Base-by-base conservation (phyloP, 73 alveolate genomes). In the Breviolum minutum region DNA sequence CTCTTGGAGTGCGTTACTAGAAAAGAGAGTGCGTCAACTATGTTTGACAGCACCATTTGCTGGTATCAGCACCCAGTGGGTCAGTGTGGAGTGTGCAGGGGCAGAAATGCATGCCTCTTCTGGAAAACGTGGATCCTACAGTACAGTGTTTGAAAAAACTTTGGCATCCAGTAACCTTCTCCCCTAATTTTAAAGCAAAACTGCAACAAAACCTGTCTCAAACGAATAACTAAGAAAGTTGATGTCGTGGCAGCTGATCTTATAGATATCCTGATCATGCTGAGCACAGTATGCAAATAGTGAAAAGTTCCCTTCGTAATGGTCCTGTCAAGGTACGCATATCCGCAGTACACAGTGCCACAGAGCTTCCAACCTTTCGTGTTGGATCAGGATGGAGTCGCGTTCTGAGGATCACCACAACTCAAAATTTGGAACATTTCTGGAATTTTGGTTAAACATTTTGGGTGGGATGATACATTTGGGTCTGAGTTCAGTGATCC, bases 301-400 rank as follows among this genome's bases (percentile, higher is more conserved):
- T 40, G 54, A 40, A 40, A 40, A 40, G 54, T 40, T 40, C 54
- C 54, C 83, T 73, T 26, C n/a, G 20, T n/a, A 13, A 40, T 64
- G 48, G 48, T 13, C 54, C 54, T 40, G 54, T 40, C 11, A 54
- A 92, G 97, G 97, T 92, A 92, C 82, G 97, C 97, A 22, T 92
- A 92, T n/a, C 97, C 97, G 88, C 90, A 92, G 90, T 92, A 92
- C 97, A 60, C 88, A 24, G 79, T 92, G 64, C 97, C 97, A 13
- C 97, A 92, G 90, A 76, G 79, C 90, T 92, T 92, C 79, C 88
- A 80, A 79, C 97, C 97, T 14, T 92, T 92, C 80, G 97, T 92
- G 84, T 66, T 92, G 66, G 97, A 92, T 63, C 97, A 92, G 79
- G 96, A 90, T 90, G 97, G 97, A 27, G 97, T 32, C 1, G 24